Evolutionary conservation across 2,329 filamentous ascomycete genomes (phyloP).

Genomic region (Epichloe festucae): DNA sequence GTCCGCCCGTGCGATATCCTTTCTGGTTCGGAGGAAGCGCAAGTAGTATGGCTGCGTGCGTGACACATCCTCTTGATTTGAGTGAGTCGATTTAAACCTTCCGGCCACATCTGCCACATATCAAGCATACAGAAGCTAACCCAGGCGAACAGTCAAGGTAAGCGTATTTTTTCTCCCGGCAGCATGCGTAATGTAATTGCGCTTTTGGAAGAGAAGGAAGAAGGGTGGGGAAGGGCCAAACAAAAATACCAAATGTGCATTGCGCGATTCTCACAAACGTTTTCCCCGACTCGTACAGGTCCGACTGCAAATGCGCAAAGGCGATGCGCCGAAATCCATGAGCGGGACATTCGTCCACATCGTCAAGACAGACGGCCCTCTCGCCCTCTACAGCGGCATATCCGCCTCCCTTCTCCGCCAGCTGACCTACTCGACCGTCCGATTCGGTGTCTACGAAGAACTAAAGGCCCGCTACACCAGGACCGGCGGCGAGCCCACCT

Average conservation of each 20-base stretch:
- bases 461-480: slow-evolving; percentile 54
- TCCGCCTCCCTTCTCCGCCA: slow-evolving; percentile 88
- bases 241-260: neutral
- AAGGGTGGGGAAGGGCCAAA: neutral
- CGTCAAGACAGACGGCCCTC: slow-evolving; percentile 58
- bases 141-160: slow-evolving; percentile 7
- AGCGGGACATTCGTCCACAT: slow-evolving; percentile 75
- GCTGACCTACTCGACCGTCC: slow-evolving; percentile 88
- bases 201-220: neutral
- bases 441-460: slow-evolving; percentile 93
- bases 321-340: slow-evolving; percentile 69
- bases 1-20: slow-evolving; percentile 45
- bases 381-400: slow-evolving; percentile 79
- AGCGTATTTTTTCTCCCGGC: neutral
- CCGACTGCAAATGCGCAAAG: slow-evolving; percentile 71
- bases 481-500: slow-evolving; percentile 46
- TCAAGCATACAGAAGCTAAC: neutral
- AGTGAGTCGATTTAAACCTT: slow-evolving; percentile 40
- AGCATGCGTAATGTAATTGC: neutral
- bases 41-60: slow-evolving; percentile 77
- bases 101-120: neutral
- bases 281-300: slow-evolving; percentile 43
- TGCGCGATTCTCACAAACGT: neutral
- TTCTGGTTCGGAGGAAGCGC: slow-evolving; percentile 97
- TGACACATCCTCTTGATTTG: slow-evolving; percentile 88